Percentiles rank a stretch among this genome's conserved stretches.
These are phyloP conservation scores for Wickerhamiella galacta DNA, from an alignment of 805 yeast genomes.

Conservation along the genomic window DNA sequence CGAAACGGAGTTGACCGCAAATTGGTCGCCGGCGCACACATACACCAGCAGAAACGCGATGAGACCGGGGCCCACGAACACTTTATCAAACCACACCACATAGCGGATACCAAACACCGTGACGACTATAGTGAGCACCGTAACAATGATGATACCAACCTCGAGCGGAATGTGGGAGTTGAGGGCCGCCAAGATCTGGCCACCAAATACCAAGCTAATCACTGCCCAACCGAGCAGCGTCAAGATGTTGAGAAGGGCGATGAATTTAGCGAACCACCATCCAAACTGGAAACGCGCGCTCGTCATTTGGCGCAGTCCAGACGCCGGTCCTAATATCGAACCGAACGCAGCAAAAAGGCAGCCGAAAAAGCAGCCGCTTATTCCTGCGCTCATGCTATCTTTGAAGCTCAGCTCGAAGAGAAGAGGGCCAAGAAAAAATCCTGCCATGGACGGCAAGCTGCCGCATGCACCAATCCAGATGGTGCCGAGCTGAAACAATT, in stretches of 20 bases:
- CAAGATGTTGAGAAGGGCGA: constrained; percentile 50
- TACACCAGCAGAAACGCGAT: constrained; percentile 53
- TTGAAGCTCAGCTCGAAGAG: constrained; percentile 52
- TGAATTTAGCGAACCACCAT: constrained; percentile 66
- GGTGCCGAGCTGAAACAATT: constrained; percentile 33
- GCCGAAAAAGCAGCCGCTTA: constrained; percentile 49
- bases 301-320: constrained; percentile 83
- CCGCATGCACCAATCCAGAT: constrained; percentile 83
- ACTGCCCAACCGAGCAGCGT: constrained; percentile 88
- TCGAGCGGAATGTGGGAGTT: constrained; percentile 51
- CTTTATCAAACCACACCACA: constrained; percentile 48
- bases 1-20: constrained; percentile 19
- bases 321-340: constrained; percentile 74
- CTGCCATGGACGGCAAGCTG: constrained; percentile 74
- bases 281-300: constrained; percentile 68
- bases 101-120: constrained; percentile 68
- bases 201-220: constrained; percentile 74
- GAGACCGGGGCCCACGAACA: constrained; percentile 51
- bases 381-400: constrained; percentile 45
- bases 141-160: constrained; percentile 60
- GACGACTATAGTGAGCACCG: constrained; percentile 43
- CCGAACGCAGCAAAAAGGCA: constrained; percentile 69
- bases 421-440: constrained; percentile 61
- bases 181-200: constrained; percentile 56
- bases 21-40: constrained; percentile 28